Evolutionary conservation across 2,329 filamentous ascomycete genomes (phyloP).

Genomic region (Ascochyta clinopodiicola): DNA sequence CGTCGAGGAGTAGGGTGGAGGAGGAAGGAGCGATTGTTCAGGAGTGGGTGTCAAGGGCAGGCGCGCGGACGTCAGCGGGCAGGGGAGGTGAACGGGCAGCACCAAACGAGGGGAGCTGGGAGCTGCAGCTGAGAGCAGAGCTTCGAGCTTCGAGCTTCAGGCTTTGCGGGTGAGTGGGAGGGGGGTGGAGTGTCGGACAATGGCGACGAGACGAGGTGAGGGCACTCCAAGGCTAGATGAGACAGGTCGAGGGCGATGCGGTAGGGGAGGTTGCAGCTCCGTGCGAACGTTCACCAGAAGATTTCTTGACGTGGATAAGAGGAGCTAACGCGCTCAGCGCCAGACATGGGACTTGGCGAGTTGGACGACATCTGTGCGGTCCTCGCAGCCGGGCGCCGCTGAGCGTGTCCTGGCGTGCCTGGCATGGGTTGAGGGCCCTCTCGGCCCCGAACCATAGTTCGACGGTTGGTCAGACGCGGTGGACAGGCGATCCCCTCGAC

Average conservation of each 20-base stretch:
- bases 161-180: conserved; percentile 24
- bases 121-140: conserved; percentile 21
- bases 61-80: conserved; percentile 34
- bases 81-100: conserved; percentile 33
- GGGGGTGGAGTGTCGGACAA: conserved; percentile 26
- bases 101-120: conserved; percentile 24
- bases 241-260: conserved; percentile 33
- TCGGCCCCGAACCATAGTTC: no score
- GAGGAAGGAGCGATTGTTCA: conserved; percentile 20
- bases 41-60: conserved; percentile 16
- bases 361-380: conserved; percentile 22
- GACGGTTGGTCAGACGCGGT: not conserved
- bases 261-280: conserved; percentile 35
- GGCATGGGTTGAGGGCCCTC: no score
- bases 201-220: conserved; percentile 26
- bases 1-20: conserved; percentile 12
- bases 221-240: conserved; percentile 30
- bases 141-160: conserved; percentile 28
- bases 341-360: conserved; percentile 27
- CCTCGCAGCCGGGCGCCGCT: conserved; percentile 11
- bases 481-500: not conserved
- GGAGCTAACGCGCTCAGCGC: conserved; percentile 33
- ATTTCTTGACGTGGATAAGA: conserved; percentile 41
- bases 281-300: conserved; percentile 36
- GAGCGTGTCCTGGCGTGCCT: conserved; percentile 1